phyloP scores from a whole-genome alignment of 441 rosid species.

The Hura crepitans region DNA sequence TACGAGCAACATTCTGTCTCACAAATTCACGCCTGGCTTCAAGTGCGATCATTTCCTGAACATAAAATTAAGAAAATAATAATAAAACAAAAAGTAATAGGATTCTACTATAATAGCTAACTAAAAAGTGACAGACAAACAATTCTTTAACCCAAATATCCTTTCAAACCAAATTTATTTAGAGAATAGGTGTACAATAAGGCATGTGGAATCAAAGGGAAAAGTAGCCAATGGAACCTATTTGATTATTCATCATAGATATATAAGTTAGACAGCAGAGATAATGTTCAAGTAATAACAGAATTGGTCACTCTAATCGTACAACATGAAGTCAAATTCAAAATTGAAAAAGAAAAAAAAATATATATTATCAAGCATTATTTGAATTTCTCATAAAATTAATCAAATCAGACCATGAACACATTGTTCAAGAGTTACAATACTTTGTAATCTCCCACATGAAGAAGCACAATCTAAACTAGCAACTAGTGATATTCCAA shows the following conservation, averaged over 20 bases:
- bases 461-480: neutral
- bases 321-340: neutral
- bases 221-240: neutral
- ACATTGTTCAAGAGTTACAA: neutral
- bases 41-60: slow-evolving; percentile 70
- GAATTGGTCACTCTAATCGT: neutral
- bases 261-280: neutral
- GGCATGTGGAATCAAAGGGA: neutral
- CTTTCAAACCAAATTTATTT: neutral
- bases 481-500: neutral
- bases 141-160: neutral
- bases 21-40: slow-evolving; percentile 84
- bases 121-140: slow-evolving; percentile 2
- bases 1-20: slow-evolving; percentile 80
- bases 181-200: neutral
- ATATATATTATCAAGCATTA: neutral
- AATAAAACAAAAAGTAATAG: slow-evolving; percentile 14
- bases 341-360: neutral
- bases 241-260: neutral
- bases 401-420: neutral
- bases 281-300: neutral
- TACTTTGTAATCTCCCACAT: neutral
- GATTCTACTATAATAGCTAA: neutral
- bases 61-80: slow-evolving; percentile 16
- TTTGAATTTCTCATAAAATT: neutral